Percentiles rank a stretch among this genome's conserved stretches.
phyloP scores from a whole-genome alignment of 2,329 filamentous ascomycete species.

The Alternaria sp. region DNA sequence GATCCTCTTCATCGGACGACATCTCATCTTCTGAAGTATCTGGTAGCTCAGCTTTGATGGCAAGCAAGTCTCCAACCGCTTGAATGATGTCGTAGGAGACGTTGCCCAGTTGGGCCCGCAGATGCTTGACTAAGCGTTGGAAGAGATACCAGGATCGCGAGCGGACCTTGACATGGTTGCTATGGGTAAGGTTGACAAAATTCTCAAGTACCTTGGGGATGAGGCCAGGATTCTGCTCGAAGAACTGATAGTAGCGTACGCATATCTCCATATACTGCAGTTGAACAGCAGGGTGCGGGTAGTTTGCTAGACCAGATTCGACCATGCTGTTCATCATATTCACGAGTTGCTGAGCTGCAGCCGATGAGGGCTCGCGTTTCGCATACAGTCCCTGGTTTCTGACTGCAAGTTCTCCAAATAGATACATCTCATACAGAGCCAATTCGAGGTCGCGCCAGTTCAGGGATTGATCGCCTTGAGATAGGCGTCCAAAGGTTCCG shows the following conservation, averaged over 20 bases:
- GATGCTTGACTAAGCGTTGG: conserved; percentile 86
- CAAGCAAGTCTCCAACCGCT: conserved; percentile 84
- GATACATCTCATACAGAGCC: conserved; percentile 91
- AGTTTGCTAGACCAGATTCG: conserved; percentile 86
- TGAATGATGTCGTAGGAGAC: conserved; percentile 91
- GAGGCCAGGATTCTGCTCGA: conserved; percentile 80
- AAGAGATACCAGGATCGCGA: conserved; percentile 97
- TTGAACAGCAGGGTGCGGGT: conserved; percentile 88
- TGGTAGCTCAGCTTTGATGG: conserved; percentile 88
- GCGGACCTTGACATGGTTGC: conserved; percentile 84
- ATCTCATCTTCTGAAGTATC: conserved; percentile 83
- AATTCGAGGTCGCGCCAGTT: conserved; percentile 96
- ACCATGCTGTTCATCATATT: conserved; percentile 97
- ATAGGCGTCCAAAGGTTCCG: conserved; percentile 81
- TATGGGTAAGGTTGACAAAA: conserved; percentile 89
- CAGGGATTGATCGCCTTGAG: conserved; percentile 72
- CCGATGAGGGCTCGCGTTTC: conserved; percentile 80
- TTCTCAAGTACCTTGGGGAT: conserved; percentile 89
- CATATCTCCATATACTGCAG: conserved; percentile 99
- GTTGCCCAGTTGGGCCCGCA: conserved; percentile 82
- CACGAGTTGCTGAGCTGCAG: conserved; percentile 80
- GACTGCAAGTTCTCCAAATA: conserved; percentile 94
- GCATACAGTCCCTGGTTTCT: conserved; percentile 84
- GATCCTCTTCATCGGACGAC: conserved; percentile 91
- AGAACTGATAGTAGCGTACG: conserved; percentile 90